Base-by-base conservation (phyloP, 2,329 filamentous ascomycete genomes). In the Sphaerostilbella broomeana region DNA sequence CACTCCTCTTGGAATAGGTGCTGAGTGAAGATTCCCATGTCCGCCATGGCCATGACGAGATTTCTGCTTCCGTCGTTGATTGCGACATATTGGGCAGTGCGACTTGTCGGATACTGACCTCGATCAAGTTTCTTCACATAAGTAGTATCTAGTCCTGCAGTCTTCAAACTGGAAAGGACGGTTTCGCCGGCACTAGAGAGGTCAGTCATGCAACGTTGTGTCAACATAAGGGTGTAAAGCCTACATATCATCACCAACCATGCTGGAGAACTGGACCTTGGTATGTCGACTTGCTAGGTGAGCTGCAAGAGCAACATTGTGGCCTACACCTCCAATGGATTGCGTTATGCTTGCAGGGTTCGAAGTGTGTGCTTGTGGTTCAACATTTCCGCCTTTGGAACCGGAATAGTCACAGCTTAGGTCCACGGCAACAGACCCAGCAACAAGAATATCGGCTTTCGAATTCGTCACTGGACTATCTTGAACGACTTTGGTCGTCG, bases 41-140 rank as follows among this genome's bases (percentile, higher is more conserved):
- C 92, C 4, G 90, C 89, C 86, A 95, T 94, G 31, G 88, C 90
- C 47, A 95, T 63, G n/a, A 89, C 73, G 3, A 98, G 75, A 47
- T 89, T 84, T 59, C 88, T 94, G 44, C 82, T 77, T 1, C 70
- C 69, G 55, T 94, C 85, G 57, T 97, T 98, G 48, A 97, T 70
- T 12, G 90, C 84, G 3, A 97, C 77, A 58, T 97, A 97, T 59
- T 95, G 88, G 1, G 89, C 87, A 2, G 90, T 97, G 40, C 84
- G 75, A 21, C 70, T 72, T 2, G 72, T 70, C 3, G 68, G 68
- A 16, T 60, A 64, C 44, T 67, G 65, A 29, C 70, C 60, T 12
- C 62, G 63, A 11, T 64, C 61, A 4, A 84, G 63, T 35, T 69
- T 64, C 45, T 75, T 72, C 35, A 95, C 76, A 27, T 77, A 79